Percentiles rank a stretch among this genome's conserved stretches.
Evolutionary conservation across 1,284 basidiomycete species (phyloP).

Genomic region (Microbotryomycetes sp.): DNA sequence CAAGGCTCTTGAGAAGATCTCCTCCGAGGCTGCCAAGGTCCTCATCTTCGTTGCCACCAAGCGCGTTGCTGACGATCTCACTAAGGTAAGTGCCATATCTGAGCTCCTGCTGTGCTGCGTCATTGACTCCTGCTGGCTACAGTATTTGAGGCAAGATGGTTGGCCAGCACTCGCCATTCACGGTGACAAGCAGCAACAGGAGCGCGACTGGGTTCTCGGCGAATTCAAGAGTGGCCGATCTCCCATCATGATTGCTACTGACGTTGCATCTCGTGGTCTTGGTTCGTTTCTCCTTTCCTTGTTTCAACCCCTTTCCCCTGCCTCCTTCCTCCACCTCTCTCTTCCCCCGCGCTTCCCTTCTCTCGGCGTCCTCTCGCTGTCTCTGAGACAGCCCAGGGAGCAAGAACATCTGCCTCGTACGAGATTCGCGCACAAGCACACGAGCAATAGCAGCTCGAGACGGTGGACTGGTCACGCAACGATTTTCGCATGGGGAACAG

Average conservation of each 20-base stretch:
- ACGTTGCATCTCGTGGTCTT: constrained; percentile 92
- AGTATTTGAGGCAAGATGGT: constrained; percentile 86
- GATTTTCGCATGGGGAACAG: too few relatives aligned
- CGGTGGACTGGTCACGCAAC: too few relatives aligned
- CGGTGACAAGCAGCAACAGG: constrained; percentile 93
- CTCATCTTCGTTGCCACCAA: constrained; percentile 98
- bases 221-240: constrained; percentile 98
- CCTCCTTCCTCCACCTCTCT: constrained; percentile 9
- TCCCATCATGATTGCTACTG: constrained; percentile 74
- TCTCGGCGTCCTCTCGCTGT: neutral
- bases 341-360: neutral
- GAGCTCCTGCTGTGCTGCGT: constrained; percentile 29
- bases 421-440: too few relatives aligned
- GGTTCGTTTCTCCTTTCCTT: constrained; percentile 64
- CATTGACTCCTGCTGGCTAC: neutral
- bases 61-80: constrained; percentile 94
- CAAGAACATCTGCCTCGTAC: too few relatives aligned
- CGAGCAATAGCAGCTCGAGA: too few relatives aligned
- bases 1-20: constrained; percentile 96
- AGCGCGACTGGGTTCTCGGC: constrained; percentile 90
- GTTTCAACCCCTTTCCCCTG: constrained; percentile 36
- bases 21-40: constrained; percentile 94
- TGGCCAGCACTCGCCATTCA: constrained; percentile 99
- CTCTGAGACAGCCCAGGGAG: neutral
- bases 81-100: constrained; percentile 50